A percentile compares a stretch with the other conserved stretches of the same genome.
Evolutionary conservation across 1,139 yeast species (phyloP).

Genomic region (Protomyces lactucae-debilis): DNA sequence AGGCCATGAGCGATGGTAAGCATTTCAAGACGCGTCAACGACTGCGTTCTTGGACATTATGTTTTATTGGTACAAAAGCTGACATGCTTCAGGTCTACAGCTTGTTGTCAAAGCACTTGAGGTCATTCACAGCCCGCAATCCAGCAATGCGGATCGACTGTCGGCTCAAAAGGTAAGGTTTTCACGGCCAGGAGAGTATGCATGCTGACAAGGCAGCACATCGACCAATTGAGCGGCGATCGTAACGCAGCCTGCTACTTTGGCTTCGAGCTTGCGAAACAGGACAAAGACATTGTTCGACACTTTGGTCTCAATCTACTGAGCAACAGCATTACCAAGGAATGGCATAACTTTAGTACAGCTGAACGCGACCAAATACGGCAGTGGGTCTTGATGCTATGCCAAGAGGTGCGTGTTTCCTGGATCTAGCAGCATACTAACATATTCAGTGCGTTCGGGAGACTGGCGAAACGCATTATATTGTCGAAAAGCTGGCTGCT

Average conservation of each 20-base stretch:
- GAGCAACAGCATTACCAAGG: conserved; percentile 61
- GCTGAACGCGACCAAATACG: conserved; percentile 66
- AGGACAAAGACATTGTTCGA: conserved; percentile 51
- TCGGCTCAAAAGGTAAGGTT: conserved; percentile 25
- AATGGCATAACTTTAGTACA: conserved; percentile 55
- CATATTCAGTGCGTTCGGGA: conserved; percentile 3
- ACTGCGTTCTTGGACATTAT: too few species aligned
- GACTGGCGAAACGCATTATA: conserved; percentile 27
- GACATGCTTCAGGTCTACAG: neutral
- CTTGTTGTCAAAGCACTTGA: conserved; percentile 25
- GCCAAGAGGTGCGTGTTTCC: conserved; percentile 48
- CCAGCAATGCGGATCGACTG: conserved; percentile 16
- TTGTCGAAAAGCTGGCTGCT: conserved; percentile 82
- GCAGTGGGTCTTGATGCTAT: conserved; percentile 77
- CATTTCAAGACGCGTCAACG: neutral
- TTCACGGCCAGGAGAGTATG: neutral
- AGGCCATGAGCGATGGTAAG: neutral
- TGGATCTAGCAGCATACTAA: neutral
- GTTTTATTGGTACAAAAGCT: neutral
- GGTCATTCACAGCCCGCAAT: conserved; percentile 25
- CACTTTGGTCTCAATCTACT: conserved; percentile 84
- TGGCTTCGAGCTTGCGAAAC: conserved; percentile 43
- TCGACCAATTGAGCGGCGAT: conserved; percentile 15
- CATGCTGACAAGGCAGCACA: conserved; percentile 3
- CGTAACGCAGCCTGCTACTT: conserved; percentile 26